Evolutionary conservation across 129 eudicot genomes (phyloP).

Genomic region (Sambucus nigra): DNA sequence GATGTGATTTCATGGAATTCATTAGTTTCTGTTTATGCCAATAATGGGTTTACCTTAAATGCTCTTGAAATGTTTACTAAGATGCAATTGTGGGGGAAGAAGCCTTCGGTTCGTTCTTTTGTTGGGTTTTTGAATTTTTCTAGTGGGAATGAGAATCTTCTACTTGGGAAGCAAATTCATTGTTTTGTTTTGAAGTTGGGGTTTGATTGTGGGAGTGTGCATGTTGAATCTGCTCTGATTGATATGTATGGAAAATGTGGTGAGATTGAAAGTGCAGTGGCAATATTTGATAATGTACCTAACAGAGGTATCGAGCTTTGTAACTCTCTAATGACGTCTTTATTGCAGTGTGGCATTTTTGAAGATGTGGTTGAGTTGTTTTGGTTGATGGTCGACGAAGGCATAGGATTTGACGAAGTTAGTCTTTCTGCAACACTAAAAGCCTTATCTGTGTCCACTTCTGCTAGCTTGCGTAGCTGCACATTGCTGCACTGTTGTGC

Average conservation of each 20-base stretch:
- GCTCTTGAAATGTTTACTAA: conserved; percentile 33
- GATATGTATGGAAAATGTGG: conserved; percentile 84
- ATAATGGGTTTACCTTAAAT: conserved; percentile 24
- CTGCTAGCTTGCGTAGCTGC: conserved; percentile 39
- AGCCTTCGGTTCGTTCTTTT: conserved; percentile 54
- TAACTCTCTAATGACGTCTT: conserved; percentile 72
- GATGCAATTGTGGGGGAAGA: conserved; percentile 61
- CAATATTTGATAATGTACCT: conserved; percentile 28
- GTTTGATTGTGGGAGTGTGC: conserved; percentile 31
- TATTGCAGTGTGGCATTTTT: conserved; percentile 33
- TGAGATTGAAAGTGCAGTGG: conserved; percentile 36
- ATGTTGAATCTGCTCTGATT: conserved; percentile 62
- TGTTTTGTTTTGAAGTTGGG: conserved; percentile 47
- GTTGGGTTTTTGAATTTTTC: conserved; percentile 47
- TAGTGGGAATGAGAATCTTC: conserved; percentile 23
- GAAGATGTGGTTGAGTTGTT: conserved; percentile 65
- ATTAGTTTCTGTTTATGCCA: conserved; percentile 40
- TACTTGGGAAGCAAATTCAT: conserved; percentile 57
- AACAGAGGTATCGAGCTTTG: conserved; percentile 43
- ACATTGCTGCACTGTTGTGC: conserved; percentile 40
- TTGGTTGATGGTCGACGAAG: conserved; percentile 53
- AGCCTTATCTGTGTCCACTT: conserved; percentile 33
- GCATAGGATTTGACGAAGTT: conserved; percentile 56
- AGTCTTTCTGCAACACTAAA: conserved; percentile 50
- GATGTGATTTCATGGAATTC: conserved; percentile 80